These are phyloP conservation scores for Claviceps humidiphila DNA, from an alignment of 2,329 filamentous ascomycete species.

Conservation along the genomic window DNA sequence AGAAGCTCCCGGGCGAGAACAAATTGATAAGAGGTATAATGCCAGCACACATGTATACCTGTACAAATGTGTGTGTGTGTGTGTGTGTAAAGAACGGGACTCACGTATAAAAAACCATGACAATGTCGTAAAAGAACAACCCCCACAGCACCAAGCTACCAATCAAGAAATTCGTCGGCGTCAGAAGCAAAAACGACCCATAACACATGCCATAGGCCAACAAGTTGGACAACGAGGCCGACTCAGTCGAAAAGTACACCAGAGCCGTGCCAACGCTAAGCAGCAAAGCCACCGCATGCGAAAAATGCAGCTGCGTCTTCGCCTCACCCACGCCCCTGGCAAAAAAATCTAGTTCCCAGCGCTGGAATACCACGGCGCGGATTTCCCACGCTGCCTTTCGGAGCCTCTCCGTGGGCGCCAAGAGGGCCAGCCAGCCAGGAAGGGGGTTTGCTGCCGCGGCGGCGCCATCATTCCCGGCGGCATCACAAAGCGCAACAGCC, in stretches of 20 bases:
- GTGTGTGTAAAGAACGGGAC: slow-evolving; percentile 16
- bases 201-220: slow-evolving; percentile 84
- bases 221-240: slow-evolving; percentile 58
- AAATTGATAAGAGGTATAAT: too few species aligned
- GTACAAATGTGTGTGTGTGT: too few species aligned
- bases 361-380: slow-evolving; percentile 34
- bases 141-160: slow-evolving; percentile 65
- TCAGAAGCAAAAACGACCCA: slow-evolving; percentile 66
- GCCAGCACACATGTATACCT: too few species aligned
- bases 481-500: slow-evolving; percentile 24
- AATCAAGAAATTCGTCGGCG: slow-evolving; percentile 75
- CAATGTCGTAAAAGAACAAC: slow-evolving; percentile 89
- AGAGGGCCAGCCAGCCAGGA: slow-evolving; percentile 21
- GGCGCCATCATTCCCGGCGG: slow-evolving; percentile 17
- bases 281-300: slow-evolving; percentile 42
- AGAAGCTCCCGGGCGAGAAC: background rate
- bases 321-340: slow-evolving; percentile 37
- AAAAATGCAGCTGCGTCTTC: slow-evolving; percentile 39
- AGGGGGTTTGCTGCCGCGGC: slow-evolving; percentile 16
- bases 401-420: slow-evolving; percentile 14
- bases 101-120: slow-evolving; percentile 77
- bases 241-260: slow-evolving; percentile 53
- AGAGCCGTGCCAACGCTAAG: slow-evolving; percentile 41
- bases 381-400: slow-evolving; percentile 30
- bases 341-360: slow-evolving; percentile 36